Percentiles rank a stretch among this genome's conserved stretches.
These are phyloP conservation scores for Strobilomyces confusus DNA, from an alignment of 768 basidiomycete species.

Conservation along the genomic window DNA sequence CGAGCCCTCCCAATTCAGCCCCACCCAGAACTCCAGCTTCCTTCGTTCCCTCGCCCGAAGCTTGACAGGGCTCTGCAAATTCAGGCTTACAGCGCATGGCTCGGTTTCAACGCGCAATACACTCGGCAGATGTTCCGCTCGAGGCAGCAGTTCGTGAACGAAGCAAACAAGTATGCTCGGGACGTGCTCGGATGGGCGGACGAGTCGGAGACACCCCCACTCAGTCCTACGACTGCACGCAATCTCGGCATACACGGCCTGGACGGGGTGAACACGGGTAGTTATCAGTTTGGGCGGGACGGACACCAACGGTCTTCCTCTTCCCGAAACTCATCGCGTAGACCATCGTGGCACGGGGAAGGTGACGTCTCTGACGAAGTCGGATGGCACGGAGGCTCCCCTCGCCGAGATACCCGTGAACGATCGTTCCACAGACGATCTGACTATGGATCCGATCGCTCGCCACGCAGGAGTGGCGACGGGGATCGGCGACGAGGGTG, in stretches of 20 bases:
- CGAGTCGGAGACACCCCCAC: constrained; percentile 31
- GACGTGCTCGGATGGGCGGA: constrained; percentile 37
- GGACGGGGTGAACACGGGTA: constrained; percentile 21
- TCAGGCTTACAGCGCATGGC: constrained; percentile 50
- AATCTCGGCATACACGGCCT: constrained; percentile 48
- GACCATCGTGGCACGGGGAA: constrained; percentile 1
- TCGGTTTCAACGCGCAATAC: constrained; percentile 53
- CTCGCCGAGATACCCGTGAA: constrained; percentile 3
- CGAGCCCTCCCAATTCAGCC: constrained; percentile 38
- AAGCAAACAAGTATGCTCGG: constrained; percentile 36
- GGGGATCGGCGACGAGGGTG: constrained; percentile 3
- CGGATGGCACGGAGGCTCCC: neutral
- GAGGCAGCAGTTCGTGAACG: constrained; percentile 36
- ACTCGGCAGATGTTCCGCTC: constrained; percentile 37
- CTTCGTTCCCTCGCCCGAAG: constrained; percentile 19
- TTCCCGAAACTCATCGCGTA: neutral
- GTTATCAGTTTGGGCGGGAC: neutral
- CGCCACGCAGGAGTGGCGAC: constrained; percentile 1
- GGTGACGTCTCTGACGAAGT: neutral
- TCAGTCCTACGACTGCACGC: constrained; percentile 43
- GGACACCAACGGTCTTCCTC: constrained; percentile 5
- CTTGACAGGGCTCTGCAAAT: constrained; percentile 41
- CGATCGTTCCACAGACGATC: constrained; percentile 3
- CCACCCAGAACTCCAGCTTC: constrained; percentile 22
- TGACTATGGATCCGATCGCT: constrained; percentile 4